These are phyloP conservation scores for Cantharellus anzutake DNA, from an alignment of 768 basidiomycete genomes.

Conservation along the genomic window DNA sequence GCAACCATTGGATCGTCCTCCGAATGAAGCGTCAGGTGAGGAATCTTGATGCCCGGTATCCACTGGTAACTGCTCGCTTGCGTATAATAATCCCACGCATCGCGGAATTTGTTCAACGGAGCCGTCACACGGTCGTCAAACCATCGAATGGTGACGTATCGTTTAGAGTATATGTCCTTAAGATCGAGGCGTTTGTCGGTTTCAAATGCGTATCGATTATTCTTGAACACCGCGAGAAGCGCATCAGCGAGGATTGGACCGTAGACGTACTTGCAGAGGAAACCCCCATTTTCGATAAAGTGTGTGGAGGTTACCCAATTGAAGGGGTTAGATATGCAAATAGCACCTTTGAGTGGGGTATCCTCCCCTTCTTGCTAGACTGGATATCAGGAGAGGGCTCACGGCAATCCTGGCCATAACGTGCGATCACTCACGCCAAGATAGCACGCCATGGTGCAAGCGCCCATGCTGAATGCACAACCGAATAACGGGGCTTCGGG, in stretches of 20 bases:
- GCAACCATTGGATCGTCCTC: conserved; percentile 17
- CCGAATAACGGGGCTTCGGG: conserved; percentile 76
- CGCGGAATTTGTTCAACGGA: background rate
- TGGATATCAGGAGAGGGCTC: background rate
- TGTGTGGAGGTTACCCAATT: background rate
- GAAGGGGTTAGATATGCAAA: background rate
- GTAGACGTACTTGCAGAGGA: background rate
- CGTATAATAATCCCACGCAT: conserved; percentile 13
- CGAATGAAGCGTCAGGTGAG: conserved; percentile 14
- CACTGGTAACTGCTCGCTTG: conserved; percentile 9
- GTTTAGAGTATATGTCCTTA: background rate
- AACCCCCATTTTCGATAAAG: background rate
- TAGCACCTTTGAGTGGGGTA: background rate
- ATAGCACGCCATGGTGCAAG: conserved; percentile 79
- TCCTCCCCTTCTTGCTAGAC: conserved; percentile 1
- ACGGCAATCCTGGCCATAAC: background rate
- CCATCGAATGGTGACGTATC: background rate
- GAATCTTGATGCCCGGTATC: conserved; percentile 11
- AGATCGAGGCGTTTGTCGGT: background rate
- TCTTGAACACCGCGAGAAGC: conserved; percentile 1
- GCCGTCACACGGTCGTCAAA: background rate
- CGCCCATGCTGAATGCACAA: conserved; percentile 84
- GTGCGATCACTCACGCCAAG: conserved; percentile 16
- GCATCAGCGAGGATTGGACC: background rate
- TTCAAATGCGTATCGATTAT: background rate